Conservation (phyloP, 1,284 basidiomycete species). For the Trichosporon ovoides region DNA sequence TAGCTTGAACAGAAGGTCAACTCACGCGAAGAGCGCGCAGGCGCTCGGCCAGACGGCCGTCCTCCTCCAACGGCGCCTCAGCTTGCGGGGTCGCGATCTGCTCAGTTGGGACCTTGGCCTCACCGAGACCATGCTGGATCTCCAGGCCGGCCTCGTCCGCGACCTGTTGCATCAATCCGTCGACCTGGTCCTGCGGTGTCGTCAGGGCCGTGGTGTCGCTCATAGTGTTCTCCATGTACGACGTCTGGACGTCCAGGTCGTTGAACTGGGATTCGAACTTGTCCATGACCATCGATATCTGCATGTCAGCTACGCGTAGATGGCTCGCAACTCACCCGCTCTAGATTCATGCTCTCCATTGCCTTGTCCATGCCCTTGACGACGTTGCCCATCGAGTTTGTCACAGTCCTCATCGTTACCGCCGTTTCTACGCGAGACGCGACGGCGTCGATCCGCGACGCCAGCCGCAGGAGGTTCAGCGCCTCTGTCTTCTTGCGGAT, state of each 20-base stretch:
- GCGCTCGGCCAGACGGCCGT: slow-evolving; percentile 38
- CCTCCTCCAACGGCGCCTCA: slow-evolving; percentile 38
- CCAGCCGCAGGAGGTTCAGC: slow-evolving; percentile 79
- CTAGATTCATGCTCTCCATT: slow-evolving; percentile 99
- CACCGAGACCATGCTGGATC: slow-evolving; percentile 79
- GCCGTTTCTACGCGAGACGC: slow-evolving; percentile 98
- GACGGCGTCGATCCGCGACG: slow-evolving; percentile 92
- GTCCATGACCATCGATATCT: slow-evolving; percentile 99
- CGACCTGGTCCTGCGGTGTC: slow-evolving; percentile 96
- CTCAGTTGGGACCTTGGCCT: slow-evolving; percentile 55
- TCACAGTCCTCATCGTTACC: slow-evolving; percentile 84
- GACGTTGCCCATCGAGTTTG: slow-evolving; percentile 92
- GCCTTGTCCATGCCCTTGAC: slow-evolving; percentile 98
- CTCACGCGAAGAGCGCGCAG: slow-evolving; percentile 43
- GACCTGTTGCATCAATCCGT: slow-evolving; percentile 82
- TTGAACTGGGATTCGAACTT: slow-evolving; percentile 96
- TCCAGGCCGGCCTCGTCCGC: slow-evolving; percentile 98
- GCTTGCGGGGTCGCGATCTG: slow-evolving; percentile 42
- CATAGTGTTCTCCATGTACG: slow-evolving; percentile 98
- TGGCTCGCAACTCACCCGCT: slow-evolving; percentile 60
- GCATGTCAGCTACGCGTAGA: slow-evolving; percentile 6
- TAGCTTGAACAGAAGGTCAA: slow-evolving; percentile 2
- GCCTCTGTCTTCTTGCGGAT: slow-evolving; percentile 97
- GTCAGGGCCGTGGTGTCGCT: slow-evolving; percentile 84
- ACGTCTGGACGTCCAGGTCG: slow-evolving; percentile 96